Conservation (phyloP, 2,329 filamentous ascomycete genomes). For the Arthrobotrys iridis region DNA sequence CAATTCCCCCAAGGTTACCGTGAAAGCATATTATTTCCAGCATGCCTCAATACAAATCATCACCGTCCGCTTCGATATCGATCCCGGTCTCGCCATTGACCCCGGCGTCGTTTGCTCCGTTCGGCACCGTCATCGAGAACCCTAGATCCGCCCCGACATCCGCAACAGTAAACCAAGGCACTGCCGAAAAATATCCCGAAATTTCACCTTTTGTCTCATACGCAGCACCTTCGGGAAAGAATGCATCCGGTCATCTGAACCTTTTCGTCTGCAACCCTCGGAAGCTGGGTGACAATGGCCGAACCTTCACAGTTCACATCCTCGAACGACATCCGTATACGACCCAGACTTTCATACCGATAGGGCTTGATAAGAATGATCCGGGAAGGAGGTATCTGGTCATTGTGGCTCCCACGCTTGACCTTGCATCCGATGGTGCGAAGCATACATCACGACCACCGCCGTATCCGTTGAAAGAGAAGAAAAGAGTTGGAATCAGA, state of each 20-base stretch:
- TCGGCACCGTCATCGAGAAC: constrained; percentile 84
- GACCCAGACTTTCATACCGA: constrained; percentile 88
- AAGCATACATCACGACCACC: constrained; percentile 7
- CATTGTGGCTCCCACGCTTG: constrained; percentile 82
- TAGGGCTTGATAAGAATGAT: constrained; percentile 67
- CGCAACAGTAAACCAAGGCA: constrained; percentile 81
- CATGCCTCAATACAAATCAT: constrained; percentile 41
- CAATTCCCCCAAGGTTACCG: neutral
- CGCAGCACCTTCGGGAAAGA: constrained; percentile 67
- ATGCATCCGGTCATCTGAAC: constrained; percentile 75
- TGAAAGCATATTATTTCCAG: neutral
- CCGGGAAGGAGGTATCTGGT: constrained; percentile 73
- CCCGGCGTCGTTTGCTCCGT: constrained; percentile 75
- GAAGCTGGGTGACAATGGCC: constrained; percentile 61
- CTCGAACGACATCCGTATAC: constrained; percentile 94
- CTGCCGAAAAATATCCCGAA: constrained; percentile 84
- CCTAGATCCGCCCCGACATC: constrained; percentile 65
- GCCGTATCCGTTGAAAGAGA: constrained; percentile 23
- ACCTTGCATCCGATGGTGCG: neutral
- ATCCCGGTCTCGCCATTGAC: constrained; percentile 75
- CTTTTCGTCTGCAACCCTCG: constrained; percentile 87
- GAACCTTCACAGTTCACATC: constrained; percentile 73
- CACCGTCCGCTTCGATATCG: constrained; percentile 31
- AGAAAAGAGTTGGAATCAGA: constrained; percentile 8
- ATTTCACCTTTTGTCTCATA: constrained; percentile 78